Percentiles rank a stretch among this genome's conserved stretches.
These are phyloP conservation scores for Glycine latifolia DNA, from an alignment of 306 rosid genomes.

Conservation along the genomic window DNA sequence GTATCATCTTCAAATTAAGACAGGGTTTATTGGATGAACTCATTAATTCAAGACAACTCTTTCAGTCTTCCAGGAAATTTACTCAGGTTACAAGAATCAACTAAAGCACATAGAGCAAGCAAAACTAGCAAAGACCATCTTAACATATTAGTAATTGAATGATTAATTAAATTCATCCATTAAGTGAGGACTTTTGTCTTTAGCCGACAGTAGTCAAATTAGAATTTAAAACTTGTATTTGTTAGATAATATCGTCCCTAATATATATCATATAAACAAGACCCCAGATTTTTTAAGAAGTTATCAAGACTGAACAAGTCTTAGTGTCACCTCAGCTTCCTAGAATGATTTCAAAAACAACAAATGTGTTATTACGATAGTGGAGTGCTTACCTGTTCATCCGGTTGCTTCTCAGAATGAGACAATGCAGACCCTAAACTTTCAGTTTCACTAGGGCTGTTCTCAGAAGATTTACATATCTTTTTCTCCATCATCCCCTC, in stretches of 20 bases:
- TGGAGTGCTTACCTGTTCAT: slow-evolving; percentile 60
- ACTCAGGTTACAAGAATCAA: background rate
- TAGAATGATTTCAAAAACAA: background rate
- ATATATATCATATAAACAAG: background rate
- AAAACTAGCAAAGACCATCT: background rate
- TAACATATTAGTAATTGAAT: background rate
- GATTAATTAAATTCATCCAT: background rate
- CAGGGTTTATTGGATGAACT: background rate
- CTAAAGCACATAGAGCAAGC: background rate
- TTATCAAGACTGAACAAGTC: background rate
- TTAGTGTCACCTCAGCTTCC: background rate
- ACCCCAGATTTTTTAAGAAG: background rate
- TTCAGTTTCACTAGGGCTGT: slow-evolving; percentile 50
- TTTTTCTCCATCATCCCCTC: slow-evolving; percentile 61
- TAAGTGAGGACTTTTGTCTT: background rate
- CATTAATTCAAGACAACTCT: background rate
- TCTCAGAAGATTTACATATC: slow-evolving; percentile 60
- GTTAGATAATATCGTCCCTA: no score
- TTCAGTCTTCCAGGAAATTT: background rate
- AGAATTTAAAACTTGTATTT: background rate
- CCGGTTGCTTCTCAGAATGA: slow-evolving; percentile 62
- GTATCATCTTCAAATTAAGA: background rate
- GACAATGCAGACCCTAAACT: slow-evolving; percentile 68
- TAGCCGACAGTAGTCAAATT: background rate
- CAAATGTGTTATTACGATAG: background rate